Conservation (phyloP, 2,329 filamentous ascomycete species). For the Trichophyton verrucosum region DNA sequence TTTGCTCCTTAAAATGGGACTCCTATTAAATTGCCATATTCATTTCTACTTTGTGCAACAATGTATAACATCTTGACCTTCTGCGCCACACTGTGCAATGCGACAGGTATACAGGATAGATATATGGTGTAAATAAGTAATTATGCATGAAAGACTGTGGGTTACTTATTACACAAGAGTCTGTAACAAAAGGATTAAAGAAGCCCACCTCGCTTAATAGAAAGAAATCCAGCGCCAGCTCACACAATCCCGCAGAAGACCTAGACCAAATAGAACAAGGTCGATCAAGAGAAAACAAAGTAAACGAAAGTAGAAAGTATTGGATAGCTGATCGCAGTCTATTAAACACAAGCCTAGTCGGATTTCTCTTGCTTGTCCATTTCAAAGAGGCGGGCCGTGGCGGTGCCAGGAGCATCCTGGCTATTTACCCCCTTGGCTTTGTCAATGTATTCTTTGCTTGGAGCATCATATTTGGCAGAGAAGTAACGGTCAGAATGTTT, state of each 20-base stretch:
- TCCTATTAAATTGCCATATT: too few relatives aligned
- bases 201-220: background rate
- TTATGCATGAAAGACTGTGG: background rate
- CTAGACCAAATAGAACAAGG: background rate
- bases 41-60: background rate
- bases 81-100: background rate
- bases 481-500: constrained; percentile 70
- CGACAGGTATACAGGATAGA: too few relatives aligned
- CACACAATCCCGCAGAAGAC: background rate
- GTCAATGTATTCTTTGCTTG: constrained; percentile 30
- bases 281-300: background rate
- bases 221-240: background rate
- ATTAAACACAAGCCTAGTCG: background rate
- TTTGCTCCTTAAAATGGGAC: too few relatives aligned
- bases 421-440: constrained; percentile 15
- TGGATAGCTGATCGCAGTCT: too few relatives aligned
- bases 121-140: background rate
- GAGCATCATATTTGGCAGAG: constrained; percentile 32
- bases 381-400: constrained; percentile 21
- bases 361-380: constrained; percentile 1
- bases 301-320: background rate
- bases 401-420: constrained; percentile 20
- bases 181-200: background rate
- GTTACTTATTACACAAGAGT: background rate
- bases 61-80: too few relatives aligned